Percentiles rank a stretch among this genome's conserved stretches.
phyloP scores from a whole-genome alignment of 352 stramenopile species.

The Globisporangium viniferum region DNA sequence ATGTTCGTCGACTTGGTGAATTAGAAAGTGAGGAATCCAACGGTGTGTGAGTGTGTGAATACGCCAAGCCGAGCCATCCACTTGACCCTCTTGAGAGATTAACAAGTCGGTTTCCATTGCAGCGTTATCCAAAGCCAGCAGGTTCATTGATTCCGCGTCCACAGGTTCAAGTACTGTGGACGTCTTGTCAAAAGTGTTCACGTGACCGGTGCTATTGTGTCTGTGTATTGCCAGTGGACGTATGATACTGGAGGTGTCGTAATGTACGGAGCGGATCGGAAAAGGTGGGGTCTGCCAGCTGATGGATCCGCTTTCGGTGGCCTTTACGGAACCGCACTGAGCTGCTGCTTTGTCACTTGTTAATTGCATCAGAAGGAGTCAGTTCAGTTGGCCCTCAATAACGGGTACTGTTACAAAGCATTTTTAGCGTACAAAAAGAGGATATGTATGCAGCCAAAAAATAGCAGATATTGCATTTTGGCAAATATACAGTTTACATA shows the following conservation, averaged over 20 bases:
- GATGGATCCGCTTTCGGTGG: slow-evolving; percentile 3
- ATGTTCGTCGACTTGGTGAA: slow-evolving; percentile 1
- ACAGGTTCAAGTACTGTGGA: not conserved
- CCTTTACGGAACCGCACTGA: slow-evolving; percentile 3
- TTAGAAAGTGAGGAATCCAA: slow-evolving; percentile 9
- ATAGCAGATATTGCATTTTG: not conserved
- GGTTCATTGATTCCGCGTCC: slow-evolving; percentile 6
- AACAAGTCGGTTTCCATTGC: not conserved
- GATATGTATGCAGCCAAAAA: not conserved
- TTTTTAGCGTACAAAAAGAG: not conserved
- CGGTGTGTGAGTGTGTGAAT: not conserved
- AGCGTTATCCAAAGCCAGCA: slow-evolving; percentile 11
- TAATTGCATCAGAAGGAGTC: not conserved
- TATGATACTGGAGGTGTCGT: not conserved
- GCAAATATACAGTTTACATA: not conserved
- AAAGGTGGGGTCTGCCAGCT: slow-evolving; percentile 11
- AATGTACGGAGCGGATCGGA: slow-evolving; percentile 1
- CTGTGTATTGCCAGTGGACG: not conserved
- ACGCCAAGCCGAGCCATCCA: not conserved
- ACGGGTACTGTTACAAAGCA: not conserved
- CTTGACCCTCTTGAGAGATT: not conserved
- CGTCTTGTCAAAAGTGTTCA: not conserved
- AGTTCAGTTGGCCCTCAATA: not conserved
- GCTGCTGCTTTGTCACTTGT: not conserved
- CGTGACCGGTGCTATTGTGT: not conserved